Percentiles rank a stretch among this genome's conserved stretches.
These are phyloP conservation scores for Aspergillus indologenus DNA, from an alignment of 495 filamentous ascomycete genomes.

Conservation along the genomic window DNA sequence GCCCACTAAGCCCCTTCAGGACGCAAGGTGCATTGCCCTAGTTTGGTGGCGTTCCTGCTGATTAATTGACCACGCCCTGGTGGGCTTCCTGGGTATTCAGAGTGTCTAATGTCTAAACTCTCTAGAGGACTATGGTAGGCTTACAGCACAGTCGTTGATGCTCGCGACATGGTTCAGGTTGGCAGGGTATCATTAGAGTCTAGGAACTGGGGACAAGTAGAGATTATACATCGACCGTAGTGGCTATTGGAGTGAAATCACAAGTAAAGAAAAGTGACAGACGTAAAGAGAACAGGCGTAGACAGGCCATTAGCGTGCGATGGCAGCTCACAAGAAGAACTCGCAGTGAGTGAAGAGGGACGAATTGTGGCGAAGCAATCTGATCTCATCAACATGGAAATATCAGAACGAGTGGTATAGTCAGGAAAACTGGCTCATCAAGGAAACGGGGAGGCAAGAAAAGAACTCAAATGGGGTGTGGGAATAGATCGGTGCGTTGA, in stretches of 20 bases:
- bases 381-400: constrained; percentile 10
- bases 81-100: not conserved
- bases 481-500: not conserved
- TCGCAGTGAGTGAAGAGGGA: not conserved
- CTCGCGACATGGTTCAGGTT: not conserved
- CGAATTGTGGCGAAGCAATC: constrained; percentile 6
- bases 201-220: constrained; percentile 6
- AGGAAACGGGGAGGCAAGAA: constrained; percentile 9
- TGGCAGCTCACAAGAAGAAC: not conserved
- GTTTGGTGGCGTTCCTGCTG: not conserved
- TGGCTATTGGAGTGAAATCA: constrained; percentile 8
- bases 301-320: constrained; percentile 3
- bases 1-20: not conserved
- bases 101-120: not conserved
- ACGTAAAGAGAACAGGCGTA: not conserved
- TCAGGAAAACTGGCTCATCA: constrained; percentile 2
- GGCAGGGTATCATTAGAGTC: constrained; percentile 16
- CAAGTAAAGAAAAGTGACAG: not conserved
- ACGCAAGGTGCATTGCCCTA: not conserved
- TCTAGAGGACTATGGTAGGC: not conserved
- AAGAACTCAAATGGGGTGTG: constrained; percentile 7
- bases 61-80: not conserved
- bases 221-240: constrained; percentile 16
- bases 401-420: constrained; percentile 1
- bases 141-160: not conserved